Evolutionary conservation across 768 basidiomycete species (phyloP).

Genomic region (Amanita pallidorosea): DNA sequence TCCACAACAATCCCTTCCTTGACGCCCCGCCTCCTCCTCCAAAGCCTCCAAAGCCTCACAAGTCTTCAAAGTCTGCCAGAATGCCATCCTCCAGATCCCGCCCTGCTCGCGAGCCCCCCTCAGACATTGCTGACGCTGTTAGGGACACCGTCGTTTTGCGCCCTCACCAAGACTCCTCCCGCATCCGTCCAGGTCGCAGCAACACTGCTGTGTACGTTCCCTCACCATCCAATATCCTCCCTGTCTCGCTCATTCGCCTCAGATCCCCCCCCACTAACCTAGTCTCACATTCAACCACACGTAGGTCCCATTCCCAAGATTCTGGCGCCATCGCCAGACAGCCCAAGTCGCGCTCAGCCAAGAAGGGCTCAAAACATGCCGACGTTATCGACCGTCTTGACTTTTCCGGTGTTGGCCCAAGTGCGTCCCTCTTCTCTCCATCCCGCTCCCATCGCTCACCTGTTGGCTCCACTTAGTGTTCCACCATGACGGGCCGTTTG

Average conservation of each 20-base stretch:
- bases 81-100: slow-evolving; percentile 21
- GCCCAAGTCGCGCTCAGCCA: slow-evolving; percentile 26
- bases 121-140: slow-evolving; percentile 52
- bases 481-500: slow-evolving; percentile 88
- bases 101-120: slow-evolving; percentile 16
- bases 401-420: slow-evolving; percentile 74
- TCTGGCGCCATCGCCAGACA: slow-evolving; percentile 25
- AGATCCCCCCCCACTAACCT: slow-evolving; percentile 6
- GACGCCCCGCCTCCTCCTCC: slow-evolving; percentile 25
- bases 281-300: slow-evolving; percentile 21
- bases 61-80: slow-evolving; percentile 13
- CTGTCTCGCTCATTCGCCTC: not conserved
- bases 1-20: slow-evolving; percentile 38
- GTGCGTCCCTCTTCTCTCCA: slow-evolving; percentile 35
- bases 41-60: slow-evolving; percentile 22
- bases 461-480: slow-evolving; percentile 44
- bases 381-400: slow-evolving; percentile 88
- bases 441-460: slow-evolving; percentile 5
- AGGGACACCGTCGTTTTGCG: slow-evolving; percentile 58
- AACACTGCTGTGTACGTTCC: slow-evolving; percentile 42
- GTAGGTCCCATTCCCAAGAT: slow-evolving; percentile 39
- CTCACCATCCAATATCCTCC: not conserved
- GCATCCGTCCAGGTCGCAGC: slow-evolving; percentile 46
- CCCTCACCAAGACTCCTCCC: slow-evolving; percentile 21
- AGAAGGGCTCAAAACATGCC: slow-evolving; percentile 75